Evolutionary conservation across 768 basidiomycete species (phyloP), one percentile per base, ranked within the genome.

Genomic region (Trametes coccinea): DNA sequence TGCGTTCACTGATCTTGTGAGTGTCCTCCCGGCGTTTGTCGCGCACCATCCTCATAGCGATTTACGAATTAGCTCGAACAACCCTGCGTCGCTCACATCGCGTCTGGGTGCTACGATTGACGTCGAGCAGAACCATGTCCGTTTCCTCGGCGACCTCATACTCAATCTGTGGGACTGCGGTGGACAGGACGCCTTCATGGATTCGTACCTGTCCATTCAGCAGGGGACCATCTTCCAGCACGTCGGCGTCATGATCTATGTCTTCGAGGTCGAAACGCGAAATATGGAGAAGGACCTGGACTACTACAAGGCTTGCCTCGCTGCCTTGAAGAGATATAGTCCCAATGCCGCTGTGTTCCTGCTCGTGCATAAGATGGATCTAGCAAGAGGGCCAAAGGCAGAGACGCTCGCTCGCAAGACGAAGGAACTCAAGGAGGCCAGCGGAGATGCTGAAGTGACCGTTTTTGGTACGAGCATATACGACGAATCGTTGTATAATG

Each of bases 131-230:
- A 96, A 95, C 68, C 93, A 97, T 72, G 94, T 98, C 64, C 90
- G 95, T 45, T 98, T 99, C 74, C 86, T 99, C 13, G 95, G 95
- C 13, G 93, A 96, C 71, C 87, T 98, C 69, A 90, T 94, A 63
- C 86, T 99, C 74, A 96, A 96, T 72, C 82, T 98, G 5, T 98
- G 96, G 96, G 97, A 99, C 76, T 98, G 97, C 67, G 97, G 96
- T 45, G 97, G 97, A 7, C 97, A 99, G 75, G 94, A 97, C 72
- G 86, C 94, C 13, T 98, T 97, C 80, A 95, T 98, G 88, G 95
- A 98, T 75, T 90, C 91, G 31, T 98, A 98, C 76, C 89, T 99
- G 60, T 88, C 89, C 39, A 85, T 89, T 0, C 94, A 98, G 72
- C 89, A 93, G 62, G 82, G 88, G n/a, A 95, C 90, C 37, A 96